phyloP scores from a whole-genome alignment of 331 rosid species.

The Ulmus americana region DNA sequence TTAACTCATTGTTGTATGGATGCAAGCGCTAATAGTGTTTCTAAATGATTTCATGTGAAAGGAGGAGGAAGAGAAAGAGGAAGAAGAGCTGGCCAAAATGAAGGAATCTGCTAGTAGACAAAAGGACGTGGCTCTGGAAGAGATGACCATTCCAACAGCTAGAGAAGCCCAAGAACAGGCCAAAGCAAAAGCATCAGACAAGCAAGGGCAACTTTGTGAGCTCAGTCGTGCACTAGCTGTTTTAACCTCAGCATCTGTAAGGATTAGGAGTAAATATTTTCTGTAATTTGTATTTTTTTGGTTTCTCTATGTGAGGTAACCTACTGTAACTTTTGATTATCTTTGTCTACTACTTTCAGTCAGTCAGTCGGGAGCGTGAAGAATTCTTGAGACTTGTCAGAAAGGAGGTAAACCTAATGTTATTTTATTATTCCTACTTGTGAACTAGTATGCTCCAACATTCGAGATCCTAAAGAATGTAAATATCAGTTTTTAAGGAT shows the following conservation, averaged over 20 bases:
- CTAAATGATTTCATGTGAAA: conserved; percentile 24
- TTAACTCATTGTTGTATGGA: not conserved
- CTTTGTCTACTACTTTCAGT: conserved; percentile 39
- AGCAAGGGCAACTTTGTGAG: conserved; percentile 81
- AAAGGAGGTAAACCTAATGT: conserved; percentile 57
- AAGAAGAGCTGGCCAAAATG: conserved; percentile 58
- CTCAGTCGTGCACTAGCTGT: conserved; percentile 94
- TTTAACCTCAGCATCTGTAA: conserved; percentile 96
- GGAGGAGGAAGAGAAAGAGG: conserved; percentile 84
- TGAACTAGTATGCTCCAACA: not conserved
- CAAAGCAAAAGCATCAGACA: conserved; percentile 56
- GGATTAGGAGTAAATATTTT: conserved; percentile 27
- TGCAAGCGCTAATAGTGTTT: conserved; percentile 5
- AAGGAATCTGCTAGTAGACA: conserved; percentile 44
- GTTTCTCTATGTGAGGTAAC: not conserved
- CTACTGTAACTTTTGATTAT: not conserved
- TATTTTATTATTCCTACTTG: not conserved
- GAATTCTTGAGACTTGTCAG: conserved; percentile 82
- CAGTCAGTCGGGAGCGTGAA: conserved; percentile 90
- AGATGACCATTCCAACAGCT: conserved; percentile 67
- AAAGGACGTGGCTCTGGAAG: conserved; percentile 67
- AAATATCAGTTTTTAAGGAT: not conserved
- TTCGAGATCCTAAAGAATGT: not conserved
- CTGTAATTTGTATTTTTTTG: conserved; percentile 15
- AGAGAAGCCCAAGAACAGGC: conserved; percentile 69